Conservation (phyloP, 345 rosid genomes). For the Eucalyptus tenuipes region DNA sequence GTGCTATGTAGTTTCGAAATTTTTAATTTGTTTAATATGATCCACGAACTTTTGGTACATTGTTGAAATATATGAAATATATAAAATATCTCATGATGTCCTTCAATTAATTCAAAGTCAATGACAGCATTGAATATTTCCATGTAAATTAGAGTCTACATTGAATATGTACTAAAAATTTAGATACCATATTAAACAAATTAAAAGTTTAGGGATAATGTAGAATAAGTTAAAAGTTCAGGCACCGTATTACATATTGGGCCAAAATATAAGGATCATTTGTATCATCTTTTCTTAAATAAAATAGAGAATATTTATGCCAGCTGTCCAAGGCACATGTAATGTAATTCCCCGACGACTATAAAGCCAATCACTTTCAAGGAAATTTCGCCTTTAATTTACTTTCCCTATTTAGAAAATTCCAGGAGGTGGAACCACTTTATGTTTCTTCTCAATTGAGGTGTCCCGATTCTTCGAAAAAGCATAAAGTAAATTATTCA, state of each 20-base stretch:
- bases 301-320: background rate
- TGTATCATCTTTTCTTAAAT: background rate
- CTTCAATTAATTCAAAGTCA: background rate
- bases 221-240: too few relatives aligned
- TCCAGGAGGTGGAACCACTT: background rate
- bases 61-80: too few relatives aligned
- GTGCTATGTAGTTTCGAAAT: background rate
- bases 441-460: background rate
- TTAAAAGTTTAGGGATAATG: too few relatives aligned
- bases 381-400: background rate
- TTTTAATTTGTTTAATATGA: too few relatives aligned
- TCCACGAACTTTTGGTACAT: too few relatives aligned
- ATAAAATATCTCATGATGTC: too few relatives aligned
- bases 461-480: background rate
- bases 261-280: background rate
- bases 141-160: too few relatives aligned
- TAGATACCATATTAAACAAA: too few relatives aligned
- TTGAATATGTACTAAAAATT: too few relatives aligned
- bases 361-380: background rate
- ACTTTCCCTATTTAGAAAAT: background rate
- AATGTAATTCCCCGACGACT: background rate
- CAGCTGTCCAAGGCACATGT: background rate
- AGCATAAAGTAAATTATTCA: background rate
- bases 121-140: too few relatives aligned
- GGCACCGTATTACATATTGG: background rate